These are phyloP conservation scores for Aureobasidium sp. DNA, from an alignment of 2,329 filamentous ascomycete species.

Conservation along the genomic window DNA sequence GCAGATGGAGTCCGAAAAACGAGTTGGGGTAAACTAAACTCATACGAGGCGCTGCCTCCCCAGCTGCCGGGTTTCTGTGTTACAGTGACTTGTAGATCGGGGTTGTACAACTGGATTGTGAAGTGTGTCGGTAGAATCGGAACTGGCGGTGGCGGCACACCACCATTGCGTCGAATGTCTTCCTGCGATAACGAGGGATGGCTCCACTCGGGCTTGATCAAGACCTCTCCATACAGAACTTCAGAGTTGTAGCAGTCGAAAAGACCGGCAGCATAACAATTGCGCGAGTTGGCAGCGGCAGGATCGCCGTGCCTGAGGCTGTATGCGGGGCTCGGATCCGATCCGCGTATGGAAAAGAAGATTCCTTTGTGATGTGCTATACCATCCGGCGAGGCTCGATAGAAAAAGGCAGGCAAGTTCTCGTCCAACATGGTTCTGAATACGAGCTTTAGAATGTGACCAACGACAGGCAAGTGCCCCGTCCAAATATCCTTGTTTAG, in stretches of 20 bases:
- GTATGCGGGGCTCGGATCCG: constrained; percentile 73
- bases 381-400: constrained; percentile 47
- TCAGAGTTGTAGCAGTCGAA: constrained; percentile 75
- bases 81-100: constrained; percentile 72
- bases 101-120: constrained; percentile 85
- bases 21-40: constrained; percentile 84
- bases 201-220: constrained; percentile 77
- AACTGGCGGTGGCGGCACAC: constrained; percentile 56
- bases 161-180: constrained; percentile 65
- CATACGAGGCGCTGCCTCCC: constrained; percentile 75
- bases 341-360: constrained; percentile 63
- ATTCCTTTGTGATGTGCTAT: constrained; percentile 48
- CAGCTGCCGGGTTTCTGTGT: constrained; percentile 67
- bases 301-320: constrained; percentile 72
- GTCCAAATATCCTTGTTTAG: constrained; percentile 3
- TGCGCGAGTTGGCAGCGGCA: constrained; percentile 54
- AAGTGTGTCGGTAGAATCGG: constrained; percentile 73
- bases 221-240: constrained; percentile 79
- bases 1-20: constrained; percentile 75
- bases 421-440: constrained; percentile 70
- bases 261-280: constrained; percentile 80
- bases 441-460: neutral
- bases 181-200: constrained; percentile 75
- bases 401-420: constrained; percentile 70
- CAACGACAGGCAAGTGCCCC: neutral